These are phyloP conservation scores for Ophiostoma populinum DNA, from an alignment of 2,329 filamentous ascomycete genomes.

Conservation along the genomic window DNA sequence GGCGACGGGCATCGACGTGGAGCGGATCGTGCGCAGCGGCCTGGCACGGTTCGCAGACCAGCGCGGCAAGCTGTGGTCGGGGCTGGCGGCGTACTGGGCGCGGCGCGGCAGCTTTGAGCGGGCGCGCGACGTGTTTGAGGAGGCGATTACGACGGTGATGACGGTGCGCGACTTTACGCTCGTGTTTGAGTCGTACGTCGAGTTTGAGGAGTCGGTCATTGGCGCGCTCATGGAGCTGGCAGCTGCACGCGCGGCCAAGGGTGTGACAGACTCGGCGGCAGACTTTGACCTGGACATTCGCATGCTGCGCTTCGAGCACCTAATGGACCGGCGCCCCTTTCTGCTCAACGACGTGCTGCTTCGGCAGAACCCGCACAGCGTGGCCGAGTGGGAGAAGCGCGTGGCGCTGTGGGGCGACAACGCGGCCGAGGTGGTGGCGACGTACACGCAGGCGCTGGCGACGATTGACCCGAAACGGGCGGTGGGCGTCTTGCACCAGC, in stretches of 20 bases:
- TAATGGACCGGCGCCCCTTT: constrained; percentile 95
- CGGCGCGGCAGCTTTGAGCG: constrained; percentile 82
- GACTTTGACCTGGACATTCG: constrained; percentile 91
- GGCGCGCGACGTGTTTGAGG: constrained; percentile 84
- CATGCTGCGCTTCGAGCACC: constrained; percentile 94
- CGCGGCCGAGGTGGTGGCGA: constrained; percentile 76
- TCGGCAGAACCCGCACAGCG: constrained; percentile 90
- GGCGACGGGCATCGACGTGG: constrained; percentile 73
- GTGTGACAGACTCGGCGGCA: constrained; percentile 59
- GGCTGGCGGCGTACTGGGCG: constrained; percentile 92
- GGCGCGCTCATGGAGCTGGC: constrained; percentile 80
- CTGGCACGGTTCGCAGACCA: constrained; percentile 86
- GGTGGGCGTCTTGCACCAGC: constrained; percentile 77
- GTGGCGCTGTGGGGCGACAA: constrained; percentile 94
- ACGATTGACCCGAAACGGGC: constrained; percentile 91
- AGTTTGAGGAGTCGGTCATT: constrained; percentile 94
- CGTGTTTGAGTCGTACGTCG: constrained; percentile 88
- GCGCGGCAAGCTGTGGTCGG: constrained; percentile 85
- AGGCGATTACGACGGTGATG: constrained; percentile 95
- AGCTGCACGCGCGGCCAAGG: constrained; percentile 61
- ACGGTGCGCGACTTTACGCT: constrained; percentile 94
- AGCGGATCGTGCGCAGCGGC: constrained; percentile 82
- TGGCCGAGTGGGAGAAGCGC: constrained; percentile 92
- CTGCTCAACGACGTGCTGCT: constrained; percentile 89
- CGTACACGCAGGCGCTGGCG: constrained; percentile 85